A percentile compares a stretch with the other conserved stretches of the same genome.
Conservation (phyloP, 1,284 basidiomycete species). For the Ceratobasidium sp. region DNA sequence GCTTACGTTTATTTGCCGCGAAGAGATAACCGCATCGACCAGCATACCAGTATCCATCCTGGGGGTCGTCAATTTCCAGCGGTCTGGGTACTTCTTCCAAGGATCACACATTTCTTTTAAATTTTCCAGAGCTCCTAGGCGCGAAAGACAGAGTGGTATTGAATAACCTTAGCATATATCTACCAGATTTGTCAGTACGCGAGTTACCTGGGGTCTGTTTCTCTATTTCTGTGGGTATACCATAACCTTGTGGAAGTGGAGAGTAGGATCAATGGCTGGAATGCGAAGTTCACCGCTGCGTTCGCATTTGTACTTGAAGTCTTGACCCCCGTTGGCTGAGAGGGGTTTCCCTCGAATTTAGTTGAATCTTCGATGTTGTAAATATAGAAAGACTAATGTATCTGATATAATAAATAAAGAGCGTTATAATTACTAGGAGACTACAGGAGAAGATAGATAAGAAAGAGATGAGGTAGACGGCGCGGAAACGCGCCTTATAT, state of each 20-base stretch:
- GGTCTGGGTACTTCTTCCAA: constrained; percentile 66
- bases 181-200: constrained; percentile 42
- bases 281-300: constrained; percentile 67
- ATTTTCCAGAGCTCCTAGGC: constrained; percentile 71
- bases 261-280: constrained; percentile 61
- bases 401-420: too few relatives aligned
- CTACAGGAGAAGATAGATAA: too few relatives aligned
- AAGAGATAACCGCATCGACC: constrained; percentile 72
- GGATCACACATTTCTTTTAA: constrained; percentile 62
- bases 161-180: neutral
- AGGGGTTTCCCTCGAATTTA: constrained; percentile 47
- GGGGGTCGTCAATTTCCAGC: constrained; percentile 67
- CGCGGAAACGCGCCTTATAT: too few relatives aligned
- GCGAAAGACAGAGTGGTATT: constrained; percentile 52
- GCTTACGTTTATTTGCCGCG: constrained; percentile 59
- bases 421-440: too few relatives aligned
- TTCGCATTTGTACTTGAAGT: constrained; percentile 49
- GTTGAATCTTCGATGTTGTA: too few relatives aligned
- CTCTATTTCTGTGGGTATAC: constrained; percentile 8
- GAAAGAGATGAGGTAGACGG: too few relatives aligned
- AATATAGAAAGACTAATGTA: too few relatives aligned
- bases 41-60: constrained; percentile 71
- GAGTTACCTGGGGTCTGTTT: constrained; percentile 22
- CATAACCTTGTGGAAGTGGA: constrained; percentile 23
- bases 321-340: constrained; percentile 51